Conservation (phyloP, 768 basidiomycete genomes). For the Exidia glandulosa region DNA sequence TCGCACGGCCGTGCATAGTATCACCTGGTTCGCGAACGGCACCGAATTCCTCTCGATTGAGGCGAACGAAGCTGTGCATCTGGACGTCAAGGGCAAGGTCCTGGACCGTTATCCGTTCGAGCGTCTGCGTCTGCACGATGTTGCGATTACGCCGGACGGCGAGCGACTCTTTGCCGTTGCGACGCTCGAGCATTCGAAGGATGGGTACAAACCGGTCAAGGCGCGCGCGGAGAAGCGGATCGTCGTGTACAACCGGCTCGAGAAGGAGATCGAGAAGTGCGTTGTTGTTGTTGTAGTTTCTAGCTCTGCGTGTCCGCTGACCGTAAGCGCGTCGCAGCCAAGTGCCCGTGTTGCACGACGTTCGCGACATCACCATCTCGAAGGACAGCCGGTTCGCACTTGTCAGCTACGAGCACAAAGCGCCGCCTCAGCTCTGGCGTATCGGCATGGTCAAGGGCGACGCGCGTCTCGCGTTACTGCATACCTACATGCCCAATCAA, state of each 20-base stretch:
- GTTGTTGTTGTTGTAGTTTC: constrained; percentile 9
- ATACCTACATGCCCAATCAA: constrained; percentile 9
- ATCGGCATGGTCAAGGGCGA: constrained; percentile 11
- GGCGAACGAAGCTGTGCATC: constrained; percentile 30
- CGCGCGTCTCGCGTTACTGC: constrained; percentile 11
- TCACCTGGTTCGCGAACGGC: constrained; percentile 58
- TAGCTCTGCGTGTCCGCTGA: not conserved
- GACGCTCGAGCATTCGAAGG: constrained; percentile 50
- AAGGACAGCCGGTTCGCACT: constrained; percentile 50
- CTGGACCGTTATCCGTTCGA: constrained; percentile 49
- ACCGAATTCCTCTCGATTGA: constrained; percentile 65
- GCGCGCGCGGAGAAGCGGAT: constrained; percentile 65
- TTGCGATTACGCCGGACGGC: constrained; percentile 60
- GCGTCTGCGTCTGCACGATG: constrained; percentile 54
- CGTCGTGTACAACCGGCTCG: constrained; percentile 57
- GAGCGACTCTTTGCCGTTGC: constrained; percentile 56
- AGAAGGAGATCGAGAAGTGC: constrained; percentile 57
- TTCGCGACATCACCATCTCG: constrained; percentile 58
- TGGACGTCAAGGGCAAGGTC: constrained; percentile 38
- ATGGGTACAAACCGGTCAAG: constrained; percentile 56
- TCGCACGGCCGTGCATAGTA: constrained; percentile 41
- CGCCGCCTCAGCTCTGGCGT: constrained; percentile 16
- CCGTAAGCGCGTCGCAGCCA: constrained; percentile 30
- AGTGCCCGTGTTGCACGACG: constrained; percentile 63
- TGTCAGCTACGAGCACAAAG: constrained; percentile 63